These are phyloP conservation scores for Parastagonospora nodorum DNA, from an alignment of 2,329 filamentous ascomycete genomes.

Conservation along the genomic window DNA sequence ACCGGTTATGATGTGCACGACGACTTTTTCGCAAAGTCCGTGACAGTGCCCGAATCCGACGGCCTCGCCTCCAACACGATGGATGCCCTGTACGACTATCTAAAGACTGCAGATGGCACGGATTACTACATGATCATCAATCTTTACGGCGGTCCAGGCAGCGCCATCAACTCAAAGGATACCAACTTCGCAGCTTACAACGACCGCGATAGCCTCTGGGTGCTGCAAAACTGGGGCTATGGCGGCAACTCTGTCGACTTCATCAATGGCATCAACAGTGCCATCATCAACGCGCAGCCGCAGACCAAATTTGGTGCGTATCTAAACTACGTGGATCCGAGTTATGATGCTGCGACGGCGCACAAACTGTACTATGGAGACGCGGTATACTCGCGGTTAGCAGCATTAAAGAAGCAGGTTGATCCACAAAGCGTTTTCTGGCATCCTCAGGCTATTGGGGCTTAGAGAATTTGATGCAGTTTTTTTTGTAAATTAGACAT, in stretches of 20 bases:
- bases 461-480: slow-evolving; percentile 4
- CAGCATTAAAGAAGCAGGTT: slow-evolving; percentile 47
- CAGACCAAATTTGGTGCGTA: slow-evolving; percentile 55
- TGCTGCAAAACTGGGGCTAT: slow-evolving; percentile 45
- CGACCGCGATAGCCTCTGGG: slow-evolving; percentile 45
- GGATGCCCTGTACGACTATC: slow-evolving; percentile 38
- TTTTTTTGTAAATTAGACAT: no score
- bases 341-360: slow-evolving; percentile 53
- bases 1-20: slow-evolving; percentile 47
- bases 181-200: slow-evolving; percentile 41
- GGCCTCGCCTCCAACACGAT: slow-evolving; percentile 37
- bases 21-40: slow-evolving; percentile 48
- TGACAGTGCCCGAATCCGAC: slow-evolving; percentile 45
- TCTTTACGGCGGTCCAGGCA: slow-evolving; percentile 46
- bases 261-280: slow-evolving; percentile 51
- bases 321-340: slow-evolving; percentile 60
- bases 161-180: slow-evolving; percentile 42
- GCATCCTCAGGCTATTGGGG: slow-evolving; percentile 46
- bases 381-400: slow-evolving; percentile 40
- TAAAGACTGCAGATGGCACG: slow-evolving; percentile 23
- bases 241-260: slow-evolving; percentile 36
- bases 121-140: slow-evolving; percentile 47
- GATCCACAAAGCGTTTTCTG: slow-evolving; percentile 48
- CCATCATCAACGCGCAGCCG: slow-evolving; percentile 44
- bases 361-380: slow-evolving; percentile 57